Conservation (phyloP, 257 asterid genomes). For the Solanum sparsipilum region DNA sequence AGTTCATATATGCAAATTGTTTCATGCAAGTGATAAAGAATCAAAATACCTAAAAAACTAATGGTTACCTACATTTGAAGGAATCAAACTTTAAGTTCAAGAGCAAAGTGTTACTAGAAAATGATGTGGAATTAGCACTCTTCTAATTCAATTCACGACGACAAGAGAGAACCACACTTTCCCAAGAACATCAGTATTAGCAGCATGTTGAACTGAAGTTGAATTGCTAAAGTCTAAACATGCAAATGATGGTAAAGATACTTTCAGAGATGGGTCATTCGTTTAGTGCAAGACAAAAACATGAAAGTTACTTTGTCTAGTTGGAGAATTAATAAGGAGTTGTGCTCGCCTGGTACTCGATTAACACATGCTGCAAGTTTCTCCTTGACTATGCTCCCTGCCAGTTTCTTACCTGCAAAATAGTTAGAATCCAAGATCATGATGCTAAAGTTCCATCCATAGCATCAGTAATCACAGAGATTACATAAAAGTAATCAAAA, state of each 20-base stretch:
- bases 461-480: background rate
- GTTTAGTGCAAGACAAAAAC: background rate
- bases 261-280: background rate
- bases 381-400: constrained; percentile 83
- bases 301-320: background rate
- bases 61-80: background rate
- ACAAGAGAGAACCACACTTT: background rate
- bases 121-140: background rate
- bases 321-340: background rate
- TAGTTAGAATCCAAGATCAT: background rate
- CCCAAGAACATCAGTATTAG: background rate
- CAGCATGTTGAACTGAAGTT: background rate
- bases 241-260: background rate
- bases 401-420: constrained; percentile 69
- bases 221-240: background rate
- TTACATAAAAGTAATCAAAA: background rate
- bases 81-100: background rate
- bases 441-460: background rate
- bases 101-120: background rate
- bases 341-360: constrained; percentile 60
- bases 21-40: background rate
- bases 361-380: constrained; percentile 96
- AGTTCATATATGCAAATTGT: background rate
- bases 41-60: background rate
- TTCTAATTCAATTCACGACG: background rate